Conservation (phyloP, 768 basidiomycete species). For the Hygrocybe punicea region DNA sequence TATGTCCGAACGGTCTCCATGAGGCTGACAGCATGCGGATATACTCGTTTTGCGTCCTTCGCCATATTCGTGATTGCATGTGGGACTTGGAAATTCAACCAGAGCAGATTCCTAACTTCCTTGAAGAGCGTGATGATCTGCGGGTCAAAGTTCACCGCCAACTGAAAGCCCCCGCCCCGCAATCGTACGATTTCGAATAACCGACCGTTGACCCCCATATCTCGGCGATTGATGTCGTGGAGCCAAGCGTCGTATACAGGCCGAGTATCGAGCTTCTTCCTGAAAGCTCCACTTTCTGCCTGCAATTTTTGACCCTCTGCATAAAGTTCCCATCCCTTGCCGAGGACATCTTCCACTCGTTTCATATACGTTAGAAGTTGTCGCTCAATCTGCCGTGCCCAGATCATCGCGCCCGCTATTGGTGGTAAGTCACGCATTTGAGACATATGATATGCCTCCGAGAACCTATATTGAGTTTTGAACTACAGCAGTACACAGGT, state of each 20-base stretch:
- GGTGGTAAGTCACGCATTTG: constrained; percentile 98
- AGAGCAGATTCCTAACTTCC: constrained; percentile 92
- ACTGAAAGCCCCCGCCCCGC: constrained; percentile 72
- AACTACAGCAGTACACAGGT: constrained; percentile 48
- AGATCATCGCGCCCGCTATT: constrained; percentile 97
- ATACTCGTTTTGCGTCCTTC: constrained; percentile 97
- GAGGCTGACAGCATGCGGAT: constrained; percentile 94
- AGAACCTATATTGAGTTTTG: constrained; percentile 93
- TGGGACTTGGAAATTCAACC: constrained; percentile 94
- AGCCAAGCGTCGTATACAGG: constrained; percentile 97
- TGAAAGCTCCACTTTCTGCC: constrained; percentile 85
- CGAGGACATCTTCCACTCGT: constrained; percentile 95
- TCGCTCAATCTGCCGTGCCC: constrained; percentile 98
- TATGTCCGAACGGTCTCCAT: constrained; percentile 99
- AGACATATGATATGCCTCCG: constrained; percentile 96
- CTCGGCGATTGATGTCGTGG: constrained; percentile 88
- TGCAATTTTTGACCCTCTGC: constrained; percentile 99
- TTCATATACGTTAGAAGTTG: constrained; percentile 98
- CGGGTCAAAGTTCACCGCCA: constrained; percentile 96
- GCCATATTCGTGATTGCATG: constrained; percentile 95
- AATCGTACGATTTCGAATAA: constrained; percentile 87
- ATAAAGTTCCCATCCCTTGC: constrained; percentile 97
- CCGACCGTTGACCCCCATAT: constrained; percentile 87
- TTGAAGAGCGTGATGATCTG: constrained; percentile 99
- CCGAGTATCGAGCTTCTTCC: constrained; percentile 91